Evolutionary conservation across 2,329 filamentous ascomycete species (phyloP), one percentile per base, ranked within the genome.

Genomic region (Tothia fuscella): DNA sequence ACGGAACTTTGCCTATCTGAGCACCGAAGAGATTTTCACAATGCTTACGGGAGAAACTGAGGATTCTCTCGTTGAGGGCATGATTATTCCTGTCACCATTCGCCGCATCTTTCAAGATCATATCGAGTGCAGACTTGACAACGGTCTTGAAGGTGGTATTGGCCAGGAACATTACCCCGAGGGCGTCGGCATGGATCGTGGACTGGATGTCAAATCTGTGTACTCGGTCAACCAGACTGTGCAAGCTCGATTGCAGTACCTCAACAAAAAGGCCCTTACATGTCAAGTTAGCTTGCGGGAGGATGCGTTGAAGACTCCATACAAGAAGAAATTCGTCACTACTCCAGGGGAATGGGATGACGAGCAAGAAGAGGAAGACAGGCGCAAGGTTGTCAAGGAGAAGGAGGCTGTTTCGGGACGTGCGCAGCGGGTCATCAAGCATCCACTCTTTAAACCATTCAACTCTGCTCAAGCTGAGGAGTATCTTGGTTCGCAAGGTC

Each of bases 41-140:
- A 95, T 95, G 80, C 78, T 96, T 42, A 96, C 91, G 3, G 91
- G 89, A 45, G 91, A 98, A 62, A 96, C 86, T 1, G 71, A 75
- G 45, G 81, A 91, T 1, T 84, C 86, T 1, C 67, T 98, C 7
- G 76, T 76, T 40, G 82, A 89, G 53, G 84, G 83, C 50, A 96
- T 96, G 88, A 84, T 95, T 48, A 75, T 98, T 5, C 82, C 91
- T 0, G 83, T 94, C 47, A 82, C 83, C 40, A 80, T 96, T 50
- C 83, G 87, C 47, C 75, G 91, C 24, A 85, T 89, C 42, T 89
- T 89, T 56, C 82, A 89, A 45, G 86, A 94, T 54, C 93, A 94
- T 60, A 82, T 93, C 47, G 87, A 96, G 56, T 87, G 83, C 51
- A 89, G 83, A 64, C 76, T 98, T 17, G 89, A 96, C 61, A 95